Conservation (phyloP, 371 early-diverging fungal species). For the Mucor lusitanicus region DNA sequence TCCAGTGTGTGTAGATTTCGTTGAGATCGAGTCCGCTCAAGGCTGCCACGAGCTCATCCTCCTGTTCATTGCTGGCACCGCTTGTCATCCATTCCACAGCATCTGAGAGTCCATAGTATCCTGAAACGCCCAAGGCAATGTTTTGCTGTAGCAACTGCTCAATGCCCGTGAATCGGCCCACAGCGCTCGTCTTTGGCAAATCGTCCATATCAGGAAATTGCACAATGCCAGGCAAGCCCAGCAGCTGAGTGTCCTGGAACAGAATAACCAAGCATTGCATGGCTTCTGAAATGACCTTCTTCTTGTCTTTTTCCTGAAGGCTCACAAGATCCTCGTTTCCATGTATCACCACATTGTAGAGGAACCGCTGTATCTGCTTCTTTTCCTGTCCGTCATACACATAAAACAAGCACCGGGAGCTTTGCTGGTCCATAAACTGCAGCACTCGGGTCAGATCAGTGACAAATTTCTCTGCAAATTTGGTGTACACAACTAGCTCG, state of each 20-base stretch:
- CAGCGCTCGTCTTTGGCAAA: not conserved
- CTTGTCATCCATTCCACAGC: conserved; percentile 26
- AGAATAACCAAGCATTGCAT: conserved; percentile 30
- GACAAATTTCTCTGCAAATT: conserved; percentile 18
- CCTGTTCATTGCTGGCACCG: not conserved
- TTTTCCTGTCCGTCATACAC: conserved; percentile 24
- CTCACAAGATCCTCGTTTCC: conserved; percentile 1
- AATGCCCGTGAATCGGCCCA: conserved; percentile 24
- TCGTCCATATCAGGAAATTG: conserved; percentile 12
- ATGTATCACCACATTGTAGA: conserved; percentile 22
- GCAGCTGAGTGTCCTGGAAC: conserved; percentile 36
- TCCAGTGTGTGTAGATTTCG: conserved; percentile 3
- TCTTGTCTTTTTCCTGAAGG: not conserved
- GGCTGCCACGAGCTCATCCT: not conserved
- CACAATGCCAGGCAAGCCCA: conserved; percentile 18
- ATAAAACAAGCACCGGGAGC: conserved; percentile 30
- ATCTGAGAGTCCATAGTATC: conserved; percentile 33
- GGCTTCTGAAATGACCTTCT: conserved; percentile 16
- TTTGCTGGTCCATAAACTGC: not conserved
- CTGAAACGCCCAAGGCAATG: conserved; percentile 37
- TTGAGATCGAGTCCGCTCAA: not conserved
- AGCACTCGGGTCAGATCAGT: conserved; percentile 9
- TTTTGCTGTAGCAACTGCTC: conserved; percentile 35
- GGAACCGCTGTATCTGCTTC: conserved; percentile 14
- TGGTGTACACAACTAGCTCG: not conserved